A percentile compares a stretch with the other conserved stretches of the same genome.
phyloP scores from a whole-genome alignment of 352 stramenopile genomes.

The Pythium grandisporangium region DNA sequence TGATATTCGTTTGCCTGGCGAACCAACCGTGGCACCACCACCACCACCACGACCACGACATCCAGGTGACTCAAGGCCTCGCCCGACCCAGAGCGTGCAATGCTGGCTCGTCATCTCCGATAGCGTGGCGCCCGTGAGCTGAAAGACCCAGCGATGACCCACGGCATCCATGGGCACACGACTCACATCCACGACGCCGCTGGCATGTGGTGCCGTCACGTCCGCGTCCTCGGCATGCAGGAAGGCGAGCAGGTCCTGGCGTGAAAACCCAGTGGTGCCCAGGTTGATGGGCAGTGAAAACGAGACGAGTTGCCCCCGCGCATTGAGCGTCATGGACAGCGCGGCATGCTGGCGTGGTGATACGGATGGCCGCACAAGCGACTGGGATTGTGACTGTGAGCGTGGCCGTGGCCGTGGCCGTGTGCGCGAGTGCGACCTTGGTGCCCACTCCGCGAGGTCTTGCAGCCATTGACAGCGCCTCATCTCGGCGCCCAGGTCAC shows the following conservation, averaged over 20 bases:
- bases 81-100: constrained; percentile 51
- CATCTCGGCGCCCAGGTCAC: constrained; percentile 35
- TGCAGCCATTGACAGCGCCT: constrained; percentile 35
- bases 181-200: neutral
- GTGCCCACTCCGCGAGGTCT: constrained; percentile 30
- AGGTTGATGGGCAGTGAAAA: constrained; percentile 59
- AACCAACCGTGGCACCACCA: too few species aligned
- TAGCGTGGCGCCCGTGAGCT: constrained; percentile 25
- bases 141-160: constrained; percentile 41
- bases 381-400: too few species aligned
- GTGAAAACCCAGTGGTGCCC: constrained; percentile 23
- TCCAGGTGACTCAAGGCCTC: constrained; percentile 11
- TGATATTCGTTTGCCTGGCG: too few species aligned
- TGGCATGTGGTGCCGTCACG: neutral
- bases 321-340: constrained; percentile 39
- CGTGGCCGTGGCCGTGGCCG: neutral
- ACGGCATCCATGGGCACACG: constrained; percentile 43
- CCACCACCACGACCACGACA: neutral
- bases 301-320: constrained; percentile 29
- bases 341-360: constrained; percentile 5
- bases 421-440: too few species aligned
- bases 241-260: constrained; percentile 4
- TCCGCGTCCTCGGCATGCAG: too few species aligned
- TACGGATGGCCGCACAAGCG: constrained; percentile 4
- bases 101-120: constrained; percentile 45